A percentile compares a stretch with the other conserved stretches of the same genome.
Evolutionary conservation across 108 stramenopile species (phyloP).

Genomic region (Discostella stelligeroides): DNA sequence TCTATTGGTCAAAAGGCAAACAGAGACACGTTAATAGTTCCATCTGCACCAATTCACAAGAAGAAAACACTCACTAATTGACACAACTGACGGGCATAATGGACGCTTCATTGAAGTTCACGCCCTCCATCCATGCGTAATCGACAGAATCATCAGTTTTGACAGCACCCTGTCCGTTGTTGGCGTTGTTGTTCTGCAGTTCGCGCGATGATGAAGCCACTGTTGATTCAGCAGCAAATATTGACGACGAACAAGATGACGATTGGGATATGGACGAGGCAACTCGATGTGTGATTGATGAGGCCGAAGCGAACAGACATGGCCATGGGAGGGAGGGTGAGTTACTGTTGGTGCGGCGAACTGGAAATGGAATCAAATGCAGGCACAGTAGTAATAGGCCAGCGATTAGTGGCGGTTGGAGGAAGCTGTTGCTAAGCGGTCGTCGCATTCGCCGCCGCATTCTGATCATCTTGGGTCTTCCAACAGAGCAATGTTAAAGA

Average conservation of each 20-base stretch:
- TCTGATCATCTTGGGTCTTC: too few relatives aligned
- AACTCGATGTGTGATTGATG: constrained; percentile 20
- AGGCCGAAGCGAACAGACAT: constrained; percentile 11
- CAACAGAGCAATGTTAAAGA: too few relatives aligned
- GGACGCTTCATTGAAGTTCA: constrained; percentile 74
- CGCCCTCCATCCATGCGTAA: constrained; percentile 15
- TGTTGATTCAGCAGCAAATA: constrained; percentile 14
- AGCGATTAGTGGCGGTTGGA: too few relatives aligned
- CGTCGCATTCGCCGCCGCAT: too few relatives aligned
- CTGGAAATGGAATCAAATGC: too few relatives aligned
- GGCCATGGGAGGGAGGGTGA: constrained; percentile 13
- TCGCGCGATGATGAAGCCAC: too few relatives aligned
- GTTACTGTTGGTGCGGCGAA: too few relatives aligned
- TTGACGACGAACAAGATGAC: constrained; percentile 6
- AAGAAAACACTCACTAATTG: constrained; percentile 87
- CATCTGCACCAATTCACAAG: too few relatives aligned
- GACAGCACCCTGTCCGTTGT: constrained; percentile 8
- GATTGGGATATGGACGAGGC: constrained; percentile 12
- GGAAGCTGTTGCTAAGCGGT: too few relatives aligned
- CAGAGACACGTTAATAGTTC: too few relatives aligned
- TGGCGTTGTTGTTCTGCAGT: constrained; percentile 18
- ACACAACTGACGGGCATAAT: constrained; percentile 86
- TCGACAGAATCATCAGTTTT: constrained; percentile 53
- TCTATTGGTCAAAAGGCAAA: too few relatives aligned
- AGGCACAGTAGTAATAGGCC: too few relatives aligned